Percentiles rank a stretch among this genome's conserved stretches.
Evolutionary conservation across 2,329 filamentous ascomycete species (phyloP).

Genomic region (Calonectria fujianensis): DNA sequence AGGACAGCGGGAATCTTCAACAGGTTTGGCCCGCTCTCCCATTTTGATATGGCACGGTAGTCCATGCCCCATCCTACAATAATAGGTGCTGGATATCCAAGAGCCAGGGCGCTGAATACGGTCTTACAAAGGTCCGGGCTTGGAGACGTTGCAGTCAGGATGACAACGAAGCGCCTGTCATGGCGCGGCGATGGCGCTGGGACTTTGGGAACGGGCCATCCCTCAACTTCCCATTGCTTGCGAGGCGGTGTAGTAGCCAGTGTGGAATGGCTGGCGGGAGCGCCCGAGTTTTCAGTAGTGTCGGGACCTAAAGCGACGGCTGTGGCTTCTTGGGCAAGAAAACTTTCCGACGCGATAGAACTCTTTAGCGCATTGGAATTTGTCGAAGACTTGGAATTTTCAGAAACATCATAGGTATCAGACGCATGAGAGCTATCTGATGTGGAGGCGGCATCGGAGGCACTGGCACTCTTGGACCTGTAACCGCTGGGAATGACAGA

Average conservation of each 20-base stretch:
- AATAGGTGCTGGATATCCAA: conserved; percentile 27
- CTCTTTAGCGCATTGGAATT: too few relatives aligned
- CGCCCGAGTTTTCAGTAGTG: neutral
- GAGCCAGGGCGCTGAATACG: conserved; percentile 20
- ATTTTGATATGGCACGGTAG: conserved; percentile 9
- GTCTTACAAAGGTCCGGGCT: conserved; percentile 24
- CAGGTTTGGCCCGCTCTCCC: conserved; percentile 1
- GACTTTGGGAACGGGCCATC: neutral
- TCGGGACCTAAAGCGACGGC: too few relatives aligned
- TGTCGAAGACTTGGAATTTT: neutral
- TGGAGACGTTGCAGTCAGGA: conserved; percentile 1
- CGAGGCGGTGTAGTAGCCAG: neutral
- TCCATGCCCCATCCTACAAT: conserved; percentile 25
- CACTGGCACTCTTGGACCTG: neutral
- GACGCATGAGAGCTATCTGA: neutral
- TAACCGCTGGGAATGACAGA: neutral
- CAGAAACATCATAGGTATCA: neutral
- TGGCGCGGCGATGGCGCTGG: neutral
- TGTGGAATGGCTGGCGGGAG: neutral
- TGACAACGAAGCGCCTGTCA: conserved; percentile 6
- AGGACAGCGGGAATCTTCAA: neutral
- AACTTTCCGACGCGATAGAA: too few relatives aligned
- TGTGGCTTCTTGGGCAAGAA: too few relatives aligned
- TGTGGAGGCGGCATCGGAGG: neutral
- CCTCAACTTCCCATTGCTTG: neutral